A percentile compares a stretch with the other conserved stretches of the same genome.
Evolutionary conservation across 306 rosid species (phyloP).

Genomic region (Pachyrhizus erosus): DNA sequence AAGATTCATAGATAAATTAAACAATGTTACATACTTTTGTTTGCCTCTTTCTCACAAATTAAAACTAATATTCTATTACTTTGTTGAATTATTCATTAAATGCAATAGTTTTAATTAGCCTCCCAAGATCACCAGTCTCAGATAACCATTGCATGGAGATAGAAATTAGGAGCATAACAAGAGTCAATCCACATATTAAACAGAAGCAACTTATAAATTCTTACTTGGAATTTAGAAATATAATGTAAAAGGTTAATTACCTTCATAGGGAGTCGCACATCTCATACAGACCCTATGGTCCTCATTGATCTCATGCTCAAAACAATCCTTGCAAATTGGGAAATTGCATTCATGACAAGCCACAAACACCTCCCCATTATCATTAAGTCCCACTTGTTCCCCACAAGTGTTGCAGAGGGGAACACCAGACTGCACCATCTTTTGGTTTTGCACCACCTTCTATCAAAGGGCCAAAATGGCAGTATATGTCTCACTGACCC

Average conservation of each 20-base stretch:
- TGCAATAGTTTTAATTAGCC: not conserved
- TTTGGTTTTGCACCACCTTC: conserved; percentile 35
- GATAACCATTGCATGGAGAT: conserved; percentile 11
- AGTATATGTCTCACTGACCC: conserved; percentile 21
- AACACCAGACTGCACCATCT: conserved; percentile 73
- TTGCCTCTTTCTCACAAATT: not conserved
- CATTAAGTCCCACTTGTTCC: conserved; percentile 66
- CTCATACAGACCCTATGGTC: conserved; percentile 71
- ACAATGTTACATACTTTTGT: not conserved
- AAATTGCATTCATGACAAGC: conserved; percentile 76
- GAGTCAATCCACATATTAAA: conserved; percentile 6
- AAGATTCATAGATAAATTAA: not conserved
- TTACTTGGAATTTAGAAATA: not conserved
- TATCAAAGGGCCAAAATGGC: conserved; percentile 26
- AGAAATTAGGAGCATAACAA: not conserved
- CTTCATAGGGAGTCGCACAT: conserved; percentile 75
- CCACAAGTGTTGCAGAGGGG: conserved; percentile 85
- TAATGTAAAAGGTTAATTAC: conserved; percentile 50
- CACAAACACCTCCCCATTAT: conserved; percentile 75
- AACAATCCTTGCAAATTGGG: conserved; percentile 83
- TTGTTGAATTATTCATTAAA: not conserved
- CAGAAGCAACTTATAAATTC: not conserved
- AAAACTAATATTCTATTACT: conserved; percentile 7
- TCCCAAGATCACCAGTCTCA: not conserved
- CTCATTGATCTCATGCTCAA: conserved; percentile 67